These are phyloP conservation scores for Tolypocladium endophyticum DNA, from an alignment of 2,329 filamentous ascomycete genomes.

Conservation along the genomic window DNA sequence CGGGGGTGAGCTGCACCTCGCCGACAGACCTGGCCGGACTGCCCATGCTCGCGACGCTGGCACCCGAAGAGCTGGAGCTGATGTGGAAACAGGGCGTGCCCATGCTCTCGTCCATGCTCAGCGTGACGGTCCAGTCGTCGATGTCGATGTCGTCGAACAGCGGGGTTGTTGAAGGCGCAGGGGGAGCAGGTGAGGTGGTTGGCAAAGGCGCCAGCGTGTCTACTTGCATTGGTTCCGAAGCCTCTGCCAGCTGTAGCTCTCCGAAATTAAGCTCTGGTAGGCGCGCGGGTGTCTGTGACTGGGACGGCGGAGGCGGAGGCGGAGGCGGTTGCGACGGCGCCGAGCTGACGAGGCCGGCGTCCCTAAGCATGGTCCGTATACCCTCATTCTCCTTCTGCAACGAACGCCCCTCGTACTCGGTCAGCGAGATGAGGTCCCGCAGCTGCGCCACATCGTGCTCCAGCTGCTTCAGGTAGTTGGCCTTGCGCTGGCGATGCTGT, in stretches of 20 bases:
- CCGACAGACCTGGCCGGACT: slow-evolving; percentile 9
- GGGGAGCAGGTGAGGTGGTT: not conserved
- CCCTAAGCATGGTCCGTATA: slow-evolving; percentile 25
- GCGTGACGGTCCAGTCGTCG: slow-evolving; percentile 27
- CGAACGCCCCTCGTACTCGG: slow-evolving; percentile 25
- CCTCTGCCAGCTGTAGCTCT: not conserved
- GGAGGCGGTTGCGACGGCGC: not conserved
- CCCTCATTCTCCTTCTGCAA: slow-evolving; percentile 32
- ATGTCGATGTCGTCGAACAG: slow-evolving; percentile 23
- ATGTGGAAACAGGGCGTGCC: slow-evolving; percentile 33
- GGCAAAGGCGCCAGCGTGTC: not conserved
- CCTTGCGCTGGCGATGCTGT: slow-evolving; percentile 45
- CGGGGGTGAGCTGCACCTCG: slow-evolving; percentile 18
- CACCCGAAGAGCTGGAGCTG: slow-evolving; percentile 14
- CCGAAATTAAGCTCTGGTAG: not conserved
- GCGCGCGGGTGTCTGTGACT: not conserved
- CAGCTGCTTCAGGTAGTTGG: slow-evolving; percentile 42
- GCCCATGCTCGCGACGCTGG: slow-evolving; percentile 8
- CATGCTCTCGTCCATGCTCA: slow-evolving; percentile 29
- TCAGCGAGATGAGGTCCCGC: slow-evolving; percentile 33
- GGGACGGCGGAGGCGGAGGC: not conserved
- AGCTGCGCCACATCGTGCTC: slow-evolving; percentile 39
- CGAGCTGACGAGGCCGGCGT: slow-evolving; percentile 7
- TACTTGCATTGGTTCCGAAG: not conserved
- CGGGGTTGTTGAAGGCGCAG: slow-evolving; percentile 8